Percentiles rank a stretch among this genome's conserved stretches.
phyloP scores from a whole-genome alignment of 441 rosid species.

The Adansonia grandidieri region DNA sequence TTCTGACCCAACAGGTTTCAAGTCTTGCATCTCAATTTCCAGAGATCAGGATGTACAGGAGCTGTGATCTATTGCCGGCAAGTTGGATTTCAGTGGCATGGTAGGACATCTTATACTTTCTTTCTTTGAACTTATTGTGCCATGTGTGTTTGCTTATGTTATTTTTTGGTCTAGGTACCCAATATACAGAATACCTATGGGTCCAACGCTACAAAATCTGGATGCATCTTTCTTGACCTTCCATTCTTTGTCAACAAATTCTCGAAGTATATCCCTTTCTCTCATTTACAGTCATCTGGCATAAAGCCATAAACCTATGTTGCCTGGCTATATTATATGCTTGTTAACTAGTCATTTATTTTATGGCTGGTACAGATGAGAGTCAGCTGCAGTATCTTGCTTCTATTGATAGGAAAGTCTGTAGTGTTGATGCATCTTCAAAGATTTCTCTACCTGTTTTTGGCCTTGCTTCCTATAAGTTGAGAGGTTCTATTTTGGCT shows the following conservation, averaged over 20 bases:
- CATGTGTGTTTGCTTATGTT: not conserved
- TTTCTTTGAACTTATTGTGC: conserved; percentile 6
- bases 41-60: conserved; percentile 49
- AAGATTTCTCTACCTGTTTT: conserved; percentile 38
- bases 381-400: conserved; percentile 28
- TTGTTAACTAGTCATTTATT: not conserved
- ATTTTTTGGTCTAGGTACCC: conserved; percentile 46
- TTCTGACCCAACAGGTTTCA: conserved; percentile 37
- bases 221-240: conserved; percentile 49
- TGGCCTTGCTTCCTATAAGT: conserved; percentile 48
- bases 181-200: conserved; percentile 50
- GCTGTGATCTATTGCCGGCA: conserved; percentile 59
- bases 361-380: conserved; percentile 29
- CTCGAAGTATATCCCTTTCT: conserved; percentile 35
- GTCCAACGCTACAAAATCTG: conserved; percentile 46
- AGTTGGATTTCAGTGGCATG: conserved; percentile 74
- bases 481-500: conserved; percentile 42
- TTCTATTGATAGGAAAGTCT: conserved; percentile 29
- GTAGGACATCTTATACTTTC: conserved; percentile 37
- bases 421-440: conserved; percentile 29
- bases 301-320: not conserved
- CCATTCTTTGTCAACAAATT: conserved; percentile 40
- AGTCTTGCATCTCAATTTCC: conserved; percentile 57
- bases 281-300: not conserved
- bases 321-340: not conserved